Conservation (phyloP, 768 basidiomycete genomes). For the Suillus subaureus region DNA sequence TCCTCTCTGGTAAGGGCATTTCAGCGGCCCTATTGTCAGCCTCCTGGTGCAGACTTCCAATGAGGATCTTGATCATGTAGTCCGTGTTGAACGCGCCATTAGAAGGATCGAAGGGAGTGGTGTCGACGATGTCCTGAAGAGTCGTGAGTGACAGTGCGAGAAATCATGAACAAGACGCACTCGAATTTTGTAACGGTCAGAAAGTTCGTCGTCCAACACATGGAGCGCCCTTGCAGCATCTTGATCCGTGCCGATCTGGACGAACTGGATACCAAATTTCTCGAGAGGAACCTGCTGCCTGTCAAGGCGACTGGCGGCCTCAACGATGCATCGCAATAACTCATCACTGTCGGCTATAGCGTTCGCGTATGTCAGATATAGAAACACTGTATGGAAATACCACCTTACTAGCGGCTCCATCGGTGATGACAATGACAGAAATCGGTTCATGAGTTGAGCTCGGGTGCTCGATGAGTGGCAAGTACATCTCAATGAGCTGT, state of each 20-base stretch:
- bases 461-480: conserved; percentile 33
- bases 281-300: conserved; percentile 33
- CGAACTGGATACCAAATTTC: conserved; percentile 49
- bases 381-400: conserved; percentile 10
- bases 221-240: conserved; percentile 42
- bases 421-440: conserved; percentile 40
- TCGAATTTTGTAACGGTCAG: conserved; percentile 32
- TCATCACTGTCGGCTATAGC: conserved; percentile 28
- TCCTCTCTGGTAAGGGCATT: conserved; percentile 17
- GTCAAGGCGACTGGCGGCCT: conserved; percentile 42
- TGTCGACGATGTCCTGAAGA: conserved; percentile 49
- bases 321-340: conserved; percentile 34
- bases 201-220: conserved; percentile 42
- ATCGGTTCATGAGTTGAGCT: conserved; percentile 37
- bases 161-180: conserved; percentile 14
- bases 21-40: conserved; percentile 16
- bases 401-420: conserved; percentile 40
- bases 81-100: conserved; percentile 35
- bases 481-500: conserved; percentile 39
- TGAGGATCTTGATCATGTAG: conserved; percentile 38
- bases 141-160: conserved; percentile 3
- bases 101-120: conserved; percentile 39
- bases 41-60: conserved; percentile 27
- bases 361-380: conserved; percentile 8
- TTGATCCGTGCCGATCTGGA: conserved; percentile 45